These are phyloP conservation scores for Penicillium sp. DNA, from an alignment of 2,329 filamentous ascomycete genomes.

Conservation along the genomic window DNA sequence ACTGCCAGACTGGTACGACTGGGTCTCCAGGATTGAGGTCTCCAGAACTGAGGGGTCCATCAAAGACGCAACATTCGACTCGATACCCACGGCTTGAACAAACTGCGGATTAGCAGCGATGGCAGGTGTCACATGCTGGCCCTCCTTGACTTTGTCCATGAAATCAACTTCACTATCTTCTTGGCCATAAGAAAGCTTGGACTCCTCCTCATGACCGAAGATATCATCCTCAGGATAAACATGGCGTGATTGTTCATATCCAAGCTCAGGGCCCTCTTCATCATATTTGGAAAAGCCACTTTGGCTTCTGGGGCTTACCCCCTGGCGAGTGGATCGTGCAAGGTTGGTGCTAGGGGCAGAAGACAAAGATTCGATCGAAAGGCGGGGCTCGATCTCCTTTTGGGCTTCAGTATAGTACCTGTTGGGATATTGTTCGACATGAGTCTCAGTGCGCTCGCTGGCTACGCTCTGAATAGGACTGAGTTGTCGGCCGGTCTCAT, in stretches of 20 bases:
- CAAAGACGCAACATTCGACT: constrained; percentile 88
- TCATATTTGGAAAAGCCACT: constrained; percentile 49
- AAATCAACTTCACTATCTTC: constrained; percentile 59
- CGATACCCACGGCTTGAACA: constrained; percentile 71
- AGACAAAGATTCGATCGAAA: constrained; percentile 60
- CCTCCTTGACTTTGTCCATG: constrained; percentile 60
- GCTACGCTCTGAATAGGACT: constrained; percentile 93
- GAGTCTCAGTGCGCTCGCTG: constrained; percentile 73
- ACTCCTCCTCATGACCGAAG: constrained; percentile 57
- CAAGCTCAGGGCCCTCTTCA: constrained; percentile 35
- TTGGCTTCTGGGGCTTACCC: constrained; percentile 53
- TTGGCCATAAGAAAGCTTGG: constrained; percentile 49
- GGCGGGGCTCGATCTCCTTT: constrained; percentile 46
- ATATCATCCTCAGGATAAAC: constrained; percentile 27
- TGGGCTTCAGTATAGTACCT: constrained; percentile 52
- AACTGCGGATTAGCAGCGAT: constrained; percentile 73
- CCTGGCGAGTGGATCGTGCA: constrained; percentile 56
- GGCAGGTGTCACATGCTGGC: constrained; percentile 69
- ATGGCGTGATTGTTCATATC: constrained; percentile 38
- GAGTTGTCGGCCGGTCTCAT: constrained; percentile 67
- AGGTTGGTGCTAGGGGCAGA: constrained; percentile 59
- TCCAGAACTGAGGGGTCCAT: constrained; percentile 80
- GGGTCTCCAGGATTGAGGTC: constrained; percentile 68
- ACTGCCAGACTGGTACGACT: constrained; percentile 52
- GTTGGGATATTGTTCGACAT: constrained; percentile 22